Conservation (phyloP, 2,329 filamentous ascomycete genomes). For the Chaetomiaceae sp. region DNA sequence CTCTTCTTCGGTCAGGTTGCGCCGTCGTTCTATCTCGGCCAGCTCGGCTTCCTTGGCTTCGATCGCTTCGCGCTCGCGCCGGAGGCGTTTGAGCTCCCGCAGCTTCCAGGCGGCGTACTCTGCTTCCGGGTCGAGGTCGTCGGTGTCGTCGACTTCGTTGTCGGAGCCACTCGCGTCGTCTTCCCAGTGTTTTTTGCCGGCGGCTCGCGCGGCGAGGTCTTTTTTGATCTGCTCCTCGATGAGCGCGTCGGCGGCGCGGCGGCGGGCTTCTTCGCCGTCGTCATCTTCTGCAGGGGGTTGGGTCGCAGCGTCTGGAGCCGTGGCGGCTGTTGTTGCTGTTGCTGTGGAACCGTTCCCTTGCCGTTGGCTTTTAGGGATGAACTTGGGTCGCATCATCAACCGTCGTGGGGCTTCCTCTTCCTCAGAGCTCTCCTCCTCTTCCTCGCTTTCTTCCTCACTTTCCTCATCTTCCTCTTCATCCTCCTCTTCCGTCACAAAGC, state of each 20-base stretch:
- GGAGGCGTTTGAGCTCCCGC: constrained; percentile 81
- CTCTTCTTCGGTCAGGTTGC: constrained; percentile 81
- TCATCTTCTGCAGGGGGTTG: constrained; percentile 32
- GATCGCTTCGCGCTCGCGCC: constrained; percentile 78
- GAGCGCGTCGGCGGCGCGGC: constrained; percentile 67
- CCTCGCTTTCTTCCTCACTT: constrained; percentile 30
- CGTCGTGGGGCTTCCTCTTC: constrained; percentile 53
- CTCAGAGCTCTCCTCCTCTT: constrained; percentile 32
- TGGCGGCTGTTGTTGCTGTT: constrained; percentile 13
- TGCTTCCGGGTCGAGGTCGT: constrained; percentile 77
- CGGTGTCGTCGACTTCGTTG: constrained; percentile 80
- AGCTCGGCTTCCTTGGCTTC: constrained; percentile 77
- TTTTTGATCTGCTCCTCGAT: constrained; percentile 86
- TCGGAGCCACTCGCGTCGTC: constrained; percentile 64
- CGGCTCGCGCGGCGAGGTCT: constrained; percentile 66
- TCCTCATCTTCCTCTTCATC: constrained; percentile 33
- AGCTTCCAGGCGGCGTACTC: constrained; percentile 93
- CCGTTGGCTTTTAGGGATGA: constrained; percentile 45
- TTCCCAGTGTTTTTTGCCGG: constrained; percentile 77
- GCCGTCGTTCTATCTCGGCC: constrained; percentile 81
- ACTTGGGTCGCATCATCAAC: constrained; percentile 58
- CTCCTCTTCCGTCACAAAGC: constrained; percentile 55
- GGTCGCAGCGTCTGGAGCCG: no score
- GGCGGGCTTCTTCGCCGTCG: constrained; percentile 44
- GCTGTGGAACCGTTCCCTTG: background rate